Conservation (phyloP, 2,329 filamentous ascomycete species). For the Penicillium sp. region DNA sequence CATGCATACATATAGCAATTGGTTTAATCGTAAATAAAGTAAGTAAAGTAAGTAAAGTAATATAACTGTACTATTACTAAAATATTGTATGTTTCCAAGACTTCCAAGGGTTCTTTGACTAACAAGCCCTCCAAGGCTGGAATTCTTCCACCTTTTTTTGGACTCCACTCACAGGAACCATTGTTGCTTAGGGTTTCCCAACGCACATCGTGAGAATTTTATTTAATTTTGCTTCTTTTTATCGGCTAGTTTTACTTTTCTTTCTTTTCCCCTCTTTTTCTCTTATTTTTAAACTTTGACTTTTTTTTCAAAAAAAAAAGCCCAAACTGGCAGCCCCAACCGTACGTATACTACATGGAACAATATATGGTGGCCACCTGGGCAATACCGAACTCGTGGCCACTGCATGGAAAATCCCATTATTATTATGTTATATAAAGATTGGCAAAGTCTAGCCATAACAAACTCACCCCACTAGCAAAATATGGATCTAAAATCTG, state of each 20-base stretch:
- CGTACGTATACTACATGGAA: background rate
- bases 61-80: background rate
- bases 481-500: constrained; percentile 27
- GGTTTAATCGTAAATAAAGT: too few species aligned
- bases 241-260: background rate
- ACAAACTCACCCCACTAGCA: constrained; percentile 23
- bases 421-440: background rate
- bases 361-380: background rate
- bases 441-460: background rate
- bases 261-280: background rate
- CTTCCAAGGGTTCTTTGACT: background rate
- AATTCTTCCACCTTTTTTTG: background rate
- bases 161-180: background rate
- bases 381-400: background rate
- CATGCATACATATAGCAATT: background rate
- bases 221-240: background rate
- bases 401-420: background rate
- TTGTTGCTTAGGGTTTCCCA: background rate
- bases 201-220: background rate
- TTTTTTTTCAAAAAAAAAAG: background rate
- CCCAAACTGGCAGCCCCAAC: constrained; percentile 5
- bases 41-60: background rate
- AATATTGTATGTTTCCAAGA: background rate
- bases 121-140: background rate
- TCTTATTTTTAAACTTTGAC: background rate